phyloP scores from a whole-genome alignment of 495 filamentous ascomycete species.

The Chaetomidium leptoderma region DNA sequence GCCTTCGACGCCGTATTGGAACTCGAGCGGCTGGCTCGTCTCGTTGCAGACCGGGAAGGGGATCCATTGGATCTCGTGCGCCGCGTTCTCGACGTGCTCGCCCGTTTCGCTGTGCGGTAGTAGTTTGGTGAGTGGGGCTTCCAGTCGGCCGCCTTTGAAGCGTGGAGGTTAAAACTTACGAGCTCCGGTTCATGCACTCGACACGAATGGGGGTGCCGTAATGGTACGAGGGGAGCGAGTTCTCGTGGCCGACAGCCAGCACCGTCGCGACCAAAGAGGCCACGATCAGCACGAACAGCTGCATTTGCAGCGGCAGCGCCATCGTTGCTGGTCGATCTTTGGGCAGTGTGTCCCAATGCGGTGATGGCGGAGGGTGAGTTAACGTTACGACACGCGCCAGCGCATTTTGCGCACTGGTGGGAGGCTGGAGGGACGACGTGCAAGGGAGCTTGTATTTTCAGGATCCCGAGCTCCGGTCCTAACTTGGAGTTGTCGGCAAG shows the following conservation, averaged over 20 bases:
- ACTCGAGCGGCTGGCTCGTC: conserved; percentile 71
- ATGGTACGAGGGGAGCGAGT: conserved; percentile 44
- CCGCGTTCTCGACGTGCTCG: conserved; percentile 71
- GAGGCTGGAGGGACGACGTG: not conserved
- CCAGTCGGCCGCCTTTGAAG: not conserved
- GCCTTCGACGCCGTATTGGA: conserved; percentile 78
- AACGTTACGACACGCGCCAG: conserved; percentile 1
- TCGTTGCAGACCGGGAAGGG: conserved; percentile 92
- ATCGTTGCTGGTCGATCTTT: not conserved
- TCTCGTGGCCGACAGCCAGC: conserved; percentile 22
- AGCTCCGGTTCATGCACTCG: conserved; percentile 54
- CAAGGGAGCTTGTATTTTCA: not conserved
- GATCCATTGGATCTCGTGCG: conserved; percentile 86
- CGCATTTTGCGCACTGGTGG: conserved; percentile 18
- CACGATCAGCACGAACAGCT: conserved; percentile 2
- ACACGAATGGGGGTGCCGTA: conserved; percentile 47
- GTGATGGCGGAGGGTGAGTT: not conserved
- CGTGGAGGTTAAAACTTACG: too few species aligned
- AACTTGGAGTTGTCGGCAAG: not conserved
- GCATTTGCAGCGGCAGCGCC: not conserved
- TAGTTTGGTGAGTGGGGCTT: not conserved
- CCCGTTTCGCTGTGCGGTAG: conserved; percentile 51
- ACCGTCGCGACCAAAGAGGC: conserved; percentile 3
- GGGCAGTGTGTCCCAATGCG: not conserved
- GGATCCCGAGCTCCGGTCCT: not conserved